phyloP scores from a whole-genome alignment of 2,329 filamentous ascomycete species.

The Cytospora mali region DNA sequence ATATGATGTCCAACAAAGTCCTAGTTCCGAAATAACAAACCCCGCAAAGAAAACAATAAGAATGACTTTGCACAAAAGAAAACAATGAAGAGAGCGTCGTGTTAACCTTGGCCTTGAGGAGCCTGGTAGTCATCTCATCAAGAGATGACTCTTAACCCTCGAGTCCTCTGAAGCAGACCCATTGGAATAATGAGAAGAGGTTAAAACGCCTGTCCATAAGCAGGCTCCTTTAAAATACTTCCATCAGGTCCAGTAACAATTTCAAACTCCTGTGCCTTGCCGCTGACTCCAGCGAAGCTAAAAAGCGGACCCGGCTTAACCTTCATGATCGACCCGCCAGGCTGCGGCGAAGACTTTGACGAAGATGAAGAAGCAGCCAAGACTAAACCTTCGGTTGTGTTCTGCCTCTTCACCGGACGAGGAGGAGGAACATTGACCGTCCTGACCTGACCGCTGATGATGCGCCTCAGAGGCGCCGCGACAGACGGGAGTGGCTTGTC shows the following conservation, averaged over 20 bases:
- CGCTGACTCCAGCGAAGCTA: slow-evolving; percentile 22
- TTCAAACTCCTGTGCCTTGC: slow-evolving; percentile 29
- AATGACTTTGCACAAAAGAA: slow-evolving; percentile 17
- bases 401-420: slow-evolving; percentile 11
- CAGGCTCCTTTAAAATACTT: slow-evolving; percentile 11
- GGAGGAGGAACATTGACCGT: slow-evolving; percentile 23
- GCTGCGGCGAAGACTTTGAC: slow-evolving; percentile 10
- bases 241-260: slow-evolving; percentile 18
- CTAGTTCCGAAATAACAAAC: background rate
- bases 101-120: slow-evolving; percentile 2
- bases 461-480: slow-evolving; percentile 19
- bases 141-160: background rate
- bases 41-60: background rate
- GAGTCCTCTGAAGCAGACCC: background rate
- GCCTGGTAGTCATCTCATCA: background rate
- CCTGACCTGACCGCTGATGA: slow-evolving; percentile 27
- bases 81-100: slow-evolving; percentile 3
- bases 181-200: background rate
- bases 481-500: slow-evolving; percentile 13
- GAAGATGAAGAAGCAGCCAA: background rate
- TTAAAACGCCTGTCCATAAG: slow-evolving; percentile 21
- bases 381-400: slow-evolving; percentile 16
- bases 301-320: slow-evolving; percentile 16
- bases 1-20: background rate
- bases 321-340: slow-evolving; percentile 13